phyloP scores from a whole-genome alignment of 2,329 filamentous ascomycete species.

The Phialophora expanda region DNA sequence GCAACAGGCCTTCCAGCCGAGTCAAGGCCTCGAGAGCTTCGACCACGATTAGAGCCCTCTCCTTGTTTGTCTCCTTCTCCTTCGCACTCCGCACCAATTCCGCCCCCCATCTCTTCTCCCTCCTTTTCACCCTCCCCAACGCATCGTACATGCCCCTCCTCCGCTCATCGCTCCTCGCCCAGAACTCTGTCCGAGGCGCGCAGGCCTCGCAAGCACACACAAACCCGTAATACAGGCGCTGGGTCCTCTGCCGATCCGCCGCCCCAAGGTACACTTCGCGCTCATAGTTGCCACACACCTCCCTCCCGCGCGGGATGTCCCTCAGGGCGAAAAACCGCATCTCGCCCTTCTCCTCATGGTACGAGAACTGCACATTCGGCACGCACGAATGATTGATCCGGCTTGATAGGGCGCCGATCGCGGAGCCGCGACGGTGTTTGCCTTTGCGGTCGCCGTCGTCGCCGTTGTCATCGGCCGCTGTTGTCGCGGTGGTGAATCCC shows the following conservation, averaged over 20 bases:
- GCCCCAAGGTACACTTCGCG: conserved; percentile 27
- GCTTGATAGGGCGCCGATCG: conserved; percentile 33
- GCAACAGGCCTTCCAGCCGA: conserved; percentile 28
- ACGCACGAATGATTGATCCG: conserved; percentile 38
- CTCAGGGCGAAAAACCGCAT: conserved; percentile 36
- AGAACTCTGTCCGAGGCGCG: conserved; percentile 32
- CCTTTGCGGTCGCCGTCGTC: too few species aligned
- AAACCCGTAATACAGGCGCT: conserved; percentile 37
- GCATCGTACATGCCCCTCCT: conserved; percentile 34
- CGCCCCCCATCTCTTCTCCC: conserved; percentile 23
- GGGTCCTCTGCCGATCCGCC: conserved; percentile 24
- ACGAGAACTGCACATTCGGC: conserved; percentile 37
- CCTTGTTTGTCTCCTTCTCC: neutral
- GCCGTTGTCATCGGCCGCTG: too few species aligned
- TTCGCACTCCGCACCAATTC: neutral
- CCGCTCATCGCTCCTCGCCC: conserved; percentile 35
- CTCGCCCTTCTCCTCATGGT: conserved; percentile 22
- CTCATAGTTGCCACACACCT: conserved; percentile 36
- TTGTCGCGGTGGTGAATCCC: neutral
- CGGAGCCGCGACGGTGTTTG: conserved; percentile 22
- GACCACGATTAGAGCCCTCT: neutral
- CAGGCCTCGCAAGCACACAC: conserved; percentile 37
- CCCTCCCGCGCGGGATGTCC: conserved; percentile 36
- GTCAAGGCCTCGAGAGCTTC: conserved; percentile 20
- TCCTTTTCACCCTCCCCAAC: conserved; percentile 21